These are phyloP conservation scores for Parastagonospora nodorum DNA, from an alignment of 2,329 filamentous ascomycete genomes.

Conservation along the genomic window DNA sequence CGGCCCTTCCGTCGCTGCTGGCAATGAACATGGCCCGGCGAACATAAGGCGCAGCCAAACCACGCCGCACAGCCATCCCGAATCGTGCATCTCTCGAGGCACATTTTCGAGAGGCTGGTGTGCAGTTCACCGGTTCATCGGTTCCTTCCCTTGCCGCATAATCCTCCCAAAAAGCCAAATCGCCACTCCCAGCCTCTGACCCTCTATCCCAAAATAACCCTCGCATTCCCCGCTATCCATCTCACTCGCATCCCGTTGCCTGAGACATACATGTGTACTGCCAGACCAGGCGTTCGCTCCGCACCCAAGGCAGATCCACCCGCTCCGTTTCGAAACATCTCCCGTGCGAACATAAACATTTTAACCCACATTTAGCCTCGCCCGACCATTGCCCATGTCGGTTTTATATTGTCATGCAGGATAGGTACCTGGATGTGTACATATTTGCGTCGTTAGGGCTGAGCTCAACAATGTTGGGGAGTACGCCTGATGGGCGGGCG, in stretches of 20 bases:
- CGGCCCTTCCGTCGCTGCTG: constrained; percentile 1
- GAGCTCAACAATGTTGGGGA: neutral
- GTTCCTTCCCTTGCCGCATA: neutral
- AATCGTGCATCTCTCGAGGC: neutral
- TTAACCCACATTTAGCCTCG: constrained; percentile 30
- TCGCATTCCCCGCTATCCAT: constrained; percentile 11
- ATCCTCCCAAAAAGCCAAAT: neutral
- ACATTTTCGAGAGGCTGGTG: neutral
- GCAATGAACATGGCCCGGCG: neutral
- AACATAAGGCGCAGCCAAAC: neutral
- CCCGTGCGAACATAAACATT: constrained; percentile 20
- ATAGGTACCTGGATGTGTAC: neutral
- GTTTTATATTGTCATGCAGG: constrained; percentile 25
- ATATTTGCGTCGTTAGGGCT: constrained; percentile 10
- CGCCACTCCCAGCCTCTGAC: too few species aligned
- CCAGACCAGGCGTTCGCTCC: constrained; percentile 27
- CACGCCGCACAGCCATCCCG: constrained; percentile 3
- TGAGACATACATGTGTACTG: constrained; percentile 12
- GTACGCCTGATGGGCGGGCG: neutral
- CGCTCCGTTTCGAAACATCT: constrained; percentile 15
- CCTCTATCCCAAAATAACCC: neutral
- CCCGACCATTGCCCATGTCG: constrained; percentile 12
- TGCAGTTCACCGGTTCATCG: neutral
- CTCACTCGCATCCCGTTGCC: constrained; percentile 2
- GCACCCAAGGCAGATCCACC: constrained; percentile 17